phyloP scores from a whole-genome alignment of 2,329 filamentous ascomycete species.

The Fusarium mundagurra region DNA sequence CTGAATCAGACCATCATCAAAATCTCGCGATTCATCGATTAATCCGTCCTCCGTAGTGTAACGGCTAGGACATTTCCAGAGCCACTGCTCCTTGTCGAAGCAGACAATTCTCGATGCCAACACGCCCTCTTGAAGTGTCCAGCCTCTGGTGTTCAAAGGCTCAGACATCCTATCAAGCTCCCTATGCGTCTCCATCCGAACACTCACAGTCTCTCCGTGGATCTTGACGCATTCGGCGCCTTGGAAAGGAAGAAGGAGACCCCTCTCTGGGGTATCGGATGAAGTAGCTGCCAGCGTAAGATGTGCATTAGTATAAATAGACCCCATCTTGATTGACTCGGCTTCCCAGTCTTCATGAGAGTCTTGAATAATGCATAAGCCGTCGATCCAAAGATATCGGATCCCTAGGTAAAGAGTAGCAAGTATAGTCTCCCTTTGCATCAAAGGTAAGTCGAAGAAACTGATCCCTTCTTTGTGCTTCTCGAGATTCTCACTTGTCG shows the following conservation, averaged over 20 bases:
- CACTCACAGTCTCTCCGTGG: not conserved
- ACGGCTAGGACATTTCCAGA: conserved; percentile 8
- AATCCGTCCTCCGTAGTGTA: not conserved
- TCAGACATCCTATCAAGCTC: not conserved
- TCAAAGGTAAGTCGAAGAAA: not conserved
- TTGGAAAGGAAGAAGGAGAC: conserved; percentile 1
- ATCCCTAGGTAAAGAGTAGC: not conserved
- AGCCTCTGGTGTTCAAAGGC: not conserved
- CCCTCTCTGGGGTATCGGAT: not conserved
- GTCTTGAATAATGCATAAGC: conserved; percentile 11
- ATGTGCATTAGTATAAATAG: not conserved
- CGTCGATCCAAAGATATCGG: conserved; percentile 7
- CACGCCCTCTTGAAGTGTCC: conserved; percentile 7
- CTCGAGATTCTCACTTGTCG: not conserved
- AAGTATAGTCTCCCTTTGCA: not conserved
- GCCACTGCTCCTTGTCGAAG: conserved; percentile 3
- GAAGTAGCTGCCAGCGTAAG: not conserved
- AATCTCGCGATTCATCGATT: not conserved
- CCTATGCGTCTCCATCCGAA: not conserved
- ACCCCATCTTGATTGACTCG: not conserved
- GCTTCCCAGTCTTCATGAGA: conserved; percentile 10
- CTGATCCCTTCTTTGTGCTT: not conserved
- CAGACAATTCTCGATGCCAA: not conserved
- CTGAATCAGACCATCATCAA: not conserved
- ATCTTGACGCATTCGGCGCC: not conserved